A percentile compares a stretch with the other conserved stretches of the same genome.
phyloP scores from a whole-genome alignment of 1,139 yeast genomes.

The Pichia sp. region DNA sequence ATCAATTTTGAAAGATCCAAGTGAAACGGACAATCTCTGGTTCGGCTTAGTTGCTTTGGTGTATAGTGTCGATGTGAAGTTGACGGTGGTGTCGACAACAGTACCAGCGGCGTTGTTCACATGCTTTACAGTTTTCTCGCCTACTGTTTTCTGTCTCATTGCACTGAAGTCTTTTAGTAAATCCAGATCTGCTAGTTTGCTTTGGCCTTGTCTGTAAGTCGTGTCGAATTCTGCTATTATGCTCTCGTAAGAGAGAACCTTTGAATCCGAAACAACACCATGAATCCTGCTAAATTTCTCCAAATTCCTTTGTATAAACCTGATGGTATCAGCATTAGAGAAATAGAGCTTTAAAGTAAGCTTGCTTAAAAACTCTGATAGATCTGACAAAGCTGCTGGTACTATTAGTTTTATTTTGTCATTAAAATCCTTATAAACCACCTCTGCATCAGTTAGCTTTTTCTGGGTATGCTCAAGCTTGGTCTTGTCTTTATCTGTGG shows the following conservation, averaged over 20 bases:
- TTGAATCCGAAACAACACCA: conserved; percentile 28
- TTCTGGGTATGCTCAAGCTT: conserved; percentile 31
- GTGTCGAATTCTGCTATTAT: conserved; percentile 19
- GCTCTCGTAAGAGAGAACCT: conserved; percentile 14
- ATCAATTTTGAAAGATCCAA: conserved; percentile 21
- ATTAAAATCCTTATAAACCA: conserved; percentile 33
- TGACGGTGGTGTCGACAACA: conserved; percentile 23
- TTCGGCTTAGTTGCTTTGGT: conserved; percentile 27
- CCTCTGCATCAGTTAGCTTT: conserved; percentile 29
- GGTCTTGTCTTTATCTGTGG: conserved; percentile 35
- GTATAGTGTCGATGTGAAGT: conserved; percentile 23
- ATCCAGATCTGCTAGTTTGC: conserved; percentile 32
- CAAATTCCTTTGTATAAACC: conserved; percentile 28
- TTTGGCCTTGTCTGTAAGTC: conserved; percentile 29
- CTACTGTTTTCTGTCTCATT: conserved; percentile 18
- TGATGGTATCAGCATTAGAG: conserved; percentile 28
- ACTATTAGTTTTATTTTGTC: conserved; percentile 34
- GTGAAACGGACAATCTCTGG: conserved; percentile 22
- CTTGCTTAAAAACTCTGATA: conserved; percentile 44
- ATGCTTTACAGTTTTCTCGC: conserved; percentile 21
- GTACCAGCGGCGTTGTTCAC: conserved; percentile 23
- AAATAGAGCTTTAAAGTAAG: conserved; percentile 32
- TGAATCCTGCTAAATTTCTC: conserved; percentile 33
- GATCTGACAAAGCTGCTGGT: conserved; percentile 39
- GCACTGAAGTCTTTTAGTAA: conserved; percentile 24